Conservation (phyloP, 495 filamentous ascomycete genomes). For the Aspergillus leporis region DNA sequence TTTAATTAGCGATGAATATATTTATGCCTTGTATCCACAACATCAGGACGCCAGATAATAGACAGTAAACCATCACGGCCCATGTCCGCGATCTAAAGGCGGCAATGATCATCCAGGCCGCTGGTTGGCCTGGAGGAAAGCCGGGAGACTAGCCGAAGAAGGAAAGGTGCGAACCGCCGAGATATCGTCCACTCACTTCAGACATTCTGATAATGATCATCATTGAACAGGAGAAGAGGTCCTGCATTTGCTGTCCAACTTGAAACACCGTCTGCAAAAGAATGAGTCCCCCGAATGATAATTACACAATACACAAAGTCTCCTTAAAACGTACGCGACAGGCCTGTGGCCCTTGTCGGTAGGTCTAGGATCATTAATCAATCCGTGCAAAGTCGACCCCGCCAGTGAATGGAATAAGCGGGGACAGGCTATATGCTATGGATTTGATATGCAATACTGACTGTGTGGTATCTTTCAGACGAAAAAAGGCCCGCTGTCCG, state of each 20-base stretch:
- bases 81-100: no score
- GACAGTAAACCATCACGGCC: no score
- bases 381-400: neutral
- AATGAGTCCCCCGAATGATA: constrained; percentile 28
- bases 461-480: constrained; percentile 14
- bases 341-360: constrained; percentile 43
- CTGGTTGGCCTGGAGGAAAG: no score
- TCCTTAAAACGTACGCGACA: constrained; percentile 38
- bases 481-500: constrained; percentile 45
- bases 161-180: neutral
- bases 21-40: no score
- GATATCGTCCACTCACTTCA: neutral
- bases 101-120: no score
- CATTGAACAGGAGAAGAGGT: neutral
- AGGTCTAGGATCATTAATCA: constrained; percentile 2
- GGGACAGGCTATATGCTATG: neutral
- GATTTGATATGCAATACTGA: neutral
- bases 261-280: neutral
- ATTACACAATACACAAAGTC: constrained; percentile 33
- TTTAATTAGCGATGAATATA: no score
- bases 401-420: neutral
- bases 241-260: neutral
- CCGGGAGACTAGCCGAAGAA: neutral
- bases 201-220: neutral
- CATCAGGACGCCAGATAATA: no score